These are phyloP conservation scores for Chimonanthus salicifolius DNA, from an alignment of 164 flowering plant genomes.

Conservation along the genomic window DNA sequence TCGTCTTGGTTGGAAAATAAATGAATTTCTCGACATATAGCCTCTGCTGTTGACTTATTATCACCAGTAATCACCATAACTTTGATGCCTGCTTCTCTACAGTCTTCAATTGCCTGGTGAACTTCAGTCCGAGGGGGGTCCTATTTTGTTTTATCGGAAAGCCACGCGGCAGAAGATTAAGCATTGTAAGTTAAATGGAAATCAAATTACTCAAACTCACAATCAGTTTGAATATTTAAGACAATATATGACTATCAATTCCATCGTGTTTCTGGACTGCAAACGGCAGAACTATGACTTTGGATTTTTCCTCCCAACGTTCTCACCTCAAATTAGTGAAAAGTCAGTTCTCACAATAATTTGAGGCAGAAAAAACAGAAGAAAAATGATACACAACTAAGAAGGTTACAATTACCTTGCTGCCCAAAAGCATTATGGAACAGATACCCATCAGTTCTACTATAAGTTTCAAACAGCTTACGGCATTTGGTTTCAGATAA, in stretches of 20 bases:
- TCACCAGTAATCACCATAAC: slow-evolving; percentile 96
- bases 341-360: background rate
- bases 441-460: background rate
- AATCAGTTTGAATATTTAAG: background rate
- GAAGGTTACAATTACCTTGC: background rate
- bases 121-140: slow-evolving; percentile 94
- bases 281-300: no score
- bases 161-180: background rate
- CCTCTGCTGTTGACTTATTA: slow-evolving; percentile 87
- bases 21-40: slow-evolving; percentile 68
- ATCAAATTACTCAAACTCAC: background rate
- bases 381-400: background rate
- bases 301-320: background rate
- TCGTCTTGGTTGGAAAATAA: slow-evolving; percentile 53
- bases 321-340: background rate
- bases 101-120: slow-evolving; percentile 66
- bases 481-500: background rate
- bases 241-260: background rate
- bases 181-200: no score
- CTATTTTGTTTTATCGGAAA: slow-evolving; percentile 26
- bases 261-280: background rate
- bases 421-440: background rate
- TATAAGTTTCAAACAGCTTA: background rate
- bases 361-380: background rate
- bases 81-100: slow-evolving; percentile 76